Percentiles rank a stretch among this genome's conserved stretches.
These are phyloP conservation scores for Wickerhamiella infanticola DNA, from an alignment of 1,139 yeast species.

Conservation along the genomic window DNA sequence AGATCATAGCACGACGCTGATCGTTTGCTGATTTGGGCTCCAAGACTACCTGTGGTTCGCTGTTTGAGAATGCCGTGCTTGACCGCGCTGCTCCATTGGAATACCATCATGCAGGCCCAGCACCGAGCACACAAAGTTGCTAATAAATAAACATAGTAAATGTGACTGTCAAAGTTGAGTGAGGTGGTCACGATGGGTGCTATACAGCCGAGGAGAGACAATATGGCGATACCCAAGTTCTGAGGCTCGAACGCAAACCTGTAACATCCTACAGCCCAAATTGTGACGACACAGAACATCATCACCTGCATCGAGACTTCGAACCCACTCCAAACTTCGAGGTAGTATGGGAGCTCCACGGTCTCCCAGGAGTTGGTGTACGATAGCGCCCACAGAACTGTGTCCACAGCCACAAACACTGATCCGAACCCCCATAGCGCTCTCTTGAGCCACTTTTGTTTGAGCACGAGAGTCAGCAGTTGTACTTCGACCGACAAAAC, in stretches of 20 bases:
- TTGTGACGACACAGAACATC: conserved; percentile 47
- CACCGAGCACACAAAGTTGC: conserved; percentile 17
- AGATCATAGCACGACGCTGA: not conserved
- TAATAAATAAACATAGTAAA: conserved; percentile 42
- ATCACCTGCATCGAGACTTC: conserved; percentile 49
- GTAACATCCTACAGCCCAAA: conserved; percentile 62
- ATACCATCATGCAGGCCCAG: conserved; percentile 2
- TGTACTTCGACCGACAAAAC: conserved; percentile 3
- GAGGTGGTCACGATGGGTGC: conserved; percentile 1
- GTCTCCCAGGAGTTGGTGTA: conserved; percentile 26
- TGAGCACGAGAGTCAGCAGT: not conserved
- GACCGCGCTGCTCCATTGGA: not conserved
- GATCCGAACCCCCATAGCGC: not conserved
- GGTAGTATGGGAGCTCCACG: conserved; percentile 34
- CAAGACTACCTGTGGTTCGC: not conserved
- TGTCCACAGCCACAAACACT: conserved; percentile 1
- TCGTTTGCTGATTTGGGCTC: not conserved
- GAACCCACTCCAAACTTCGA: conserved; percentile 37
- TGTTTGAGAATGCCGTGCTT: not conserved
- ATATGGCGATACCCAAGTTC: conserved; percentile 32
- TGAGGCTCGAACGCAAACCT: conserved; percentile 51
- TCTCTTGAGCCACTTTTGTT: not conserved
- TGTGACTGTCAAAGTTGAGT: conserved; percentile 37
- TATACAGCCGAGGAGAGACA: not conserved
- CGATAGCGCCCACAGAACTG: conserved; percentile 2